phyloP scores from a whole-genome alignment of 2,329 filamentous ascomycete genomes.

The Ceratocystis cubensis region DNA sequence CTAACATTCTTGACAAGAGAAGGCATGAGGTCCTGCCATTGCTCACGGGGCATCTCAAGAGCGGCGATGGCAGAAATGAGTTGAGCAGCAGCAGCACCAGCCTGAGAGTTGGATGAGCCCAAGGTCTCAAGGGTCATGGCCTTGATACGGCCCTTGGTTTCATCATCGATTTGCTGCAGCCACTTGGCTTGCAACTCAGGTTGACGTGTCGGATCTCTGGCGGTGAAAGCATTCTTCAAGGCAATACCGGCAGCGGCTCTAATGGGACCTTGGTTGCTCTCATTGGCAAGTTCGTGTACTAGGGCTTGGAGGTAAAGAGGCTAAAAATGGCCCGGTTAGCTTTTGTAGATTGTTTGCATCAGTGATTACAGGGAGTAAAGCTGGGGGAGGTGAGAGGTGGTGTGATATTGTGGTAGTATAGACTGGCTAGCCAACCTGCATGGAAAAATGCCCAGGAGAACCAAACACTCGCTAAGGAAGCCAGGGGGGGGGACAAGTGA shows the following conservation, averaged over 20 bases:
- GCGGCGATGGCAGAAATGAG: conserved; percentile 89
- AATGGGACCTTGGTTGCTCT: conserved; percentile 67
- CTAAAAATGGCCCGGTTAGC: conserved; percentile 34
- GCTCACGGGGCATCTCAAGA: conserved; percentile 83
- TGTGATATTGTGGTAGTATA: neutral
- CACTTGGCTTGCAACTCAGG: conserved; percentile 89
- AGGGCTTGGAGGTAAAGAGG: conserved; percentile 85
- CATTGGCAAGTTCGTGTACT: conserved; percentile 87
- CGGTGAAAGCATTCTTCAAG: conserved; percentile 95
- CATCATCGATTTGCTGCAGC: conserved; percentile 67
- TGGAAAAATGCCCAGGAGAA: neutral
- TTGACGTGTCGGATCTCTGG: conserved; percentile 76
- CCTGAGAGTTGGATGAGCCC: conserved; percentile 63
- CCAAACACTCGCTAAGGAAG: neutral
- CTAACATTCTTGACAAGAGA: conserved; percentile 86
- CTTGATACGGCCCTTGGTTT: conserved; percentile 81
- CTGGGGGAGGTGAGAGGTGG: neutral
- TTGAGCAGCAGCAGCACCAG: conserved; percentile 81
- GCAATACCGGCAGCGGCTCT: conserved; percentile 91
- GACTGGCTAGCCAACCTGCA: neutral
- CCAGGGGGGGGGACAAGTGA: conserved; percentile 7
- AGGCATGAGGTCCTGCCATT: conserved; percentile 88
- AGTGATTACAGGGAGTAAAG: neutral
- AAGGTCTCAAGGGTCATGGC: conserved; percentile 80
- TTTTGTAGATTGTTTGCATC: conserved; percentile 1